Evolutionary conservation across 2,329 filamentous ascomycete species (phyloP).

Genomic region (Orbilia brochopaga): DNA sequence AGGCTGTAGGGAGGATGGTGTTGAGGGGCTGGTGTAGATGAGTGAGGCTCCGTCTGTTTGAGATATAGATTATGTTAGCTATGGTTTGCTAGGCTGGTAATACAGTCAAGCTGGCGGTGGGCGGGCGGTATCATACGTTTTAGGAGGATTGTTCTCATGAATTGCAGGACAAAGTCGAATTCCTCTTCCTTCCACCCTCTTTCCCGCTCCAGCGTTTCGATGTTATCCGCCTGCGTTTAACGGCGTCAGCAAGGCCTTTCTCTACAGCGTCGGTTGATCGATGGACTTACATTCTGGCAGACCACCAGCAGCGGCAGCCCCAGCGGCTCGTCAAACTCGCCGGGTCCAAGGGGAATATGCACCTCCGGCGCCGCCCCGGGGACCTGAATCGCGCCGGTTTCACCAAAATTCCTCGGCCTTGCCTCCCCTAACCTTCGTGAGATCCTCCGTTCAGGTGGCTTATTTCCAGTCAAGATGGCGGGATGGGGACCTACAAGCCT

Average conservation of each 20-base stretch:
- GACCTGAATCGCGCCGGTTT: conserved; percentile 59
- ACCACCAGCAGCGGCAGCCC: conserved; percentile 89
- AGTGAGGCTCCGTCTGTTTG: conserved; percentile 76
- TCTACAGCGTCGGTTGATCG: conserved; percentile 51
- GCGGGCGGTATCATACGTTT: conserved; percentile 68
- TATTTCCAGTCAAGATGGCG: conserved; percentile 59
- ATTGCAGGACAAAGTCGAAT: conserved; percentile 94
- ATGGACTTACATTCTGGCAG: conserved; percentile 79
- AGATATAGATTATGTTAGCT: conserved; percentile 10
- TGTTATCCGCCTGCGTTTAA: conserved; percentile 73
- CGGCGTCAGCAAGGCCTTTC: conserved; percentile 11
- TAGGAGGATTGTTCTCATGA: conserved; percentile 83
- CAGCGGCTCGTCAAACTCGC: conserved; percentile 90
- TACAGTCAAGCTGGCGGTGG: conserved; percentile 58
- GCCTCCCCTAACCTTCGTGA: conserved; percentile 52
- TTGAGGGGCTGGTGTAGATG: conserved; percentile 80
- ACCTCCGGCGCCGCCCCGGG: conserved; percentile 70
- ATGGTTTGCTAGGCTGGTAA: conserved; percentile 54
- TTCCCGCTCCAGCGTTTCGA: conserved; percentile 86
- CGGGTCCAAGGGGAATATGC: conserved; percentile 78
- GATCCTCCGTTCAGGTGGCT: conserved; percentile 56
- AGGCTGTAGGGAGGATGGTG: conserved; percentile 76
- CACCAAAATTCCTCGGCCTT: conserved; percentile 54
- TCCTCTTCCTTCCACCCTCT: conserved; percentile 94
- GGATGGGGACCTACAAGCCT: conserved; percentile 52